Conservation (phyloP, 2,329 filamentous ascomycete genomes). For the Didymella glomerata region DNA sequence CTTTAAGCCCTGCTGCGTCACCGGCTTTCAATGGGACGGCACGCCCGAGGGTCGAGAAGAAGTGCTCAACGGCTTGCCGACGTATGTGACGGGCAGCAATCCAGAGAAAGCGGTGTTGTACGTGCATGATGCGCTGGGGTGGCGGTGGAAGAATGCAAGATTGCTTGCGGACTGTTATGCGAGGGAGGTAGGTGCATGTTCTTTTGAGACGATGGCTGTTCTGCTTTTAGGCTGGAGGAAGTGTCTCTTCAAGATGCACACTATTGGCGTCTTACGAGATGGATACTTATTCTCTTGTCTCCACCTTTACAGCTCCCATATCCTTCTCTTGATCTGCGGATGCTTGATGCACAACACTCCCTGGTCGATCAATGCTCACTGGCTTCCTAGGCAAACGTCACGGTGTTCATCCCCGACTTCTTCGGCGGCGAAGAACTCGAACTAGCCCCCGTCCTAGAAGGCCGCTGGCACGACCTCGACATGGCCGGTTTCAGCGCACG, state of each 20-base stretch:
- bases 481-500: constrained; percentile 45
- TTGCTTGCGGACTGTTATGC: constrained; percentile 57
- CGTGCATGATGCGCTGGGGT: constrained; percentile 56
- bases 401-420: constrained; percentile 56
- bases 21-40: constrained; percentile 49
- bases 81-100: constrained; percentile 52
- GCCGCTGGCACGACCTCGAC: constrained; percentile 42
- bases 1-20: constrained; percentile 35
- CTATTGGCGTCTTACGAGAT: not conserved
- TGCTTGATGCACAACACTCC: not conserved
- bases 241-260: too few species aligned
- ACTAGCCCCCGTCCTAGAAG: constrained; percentile 10
- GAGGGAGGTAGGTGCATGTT: constrained; percentile 24
- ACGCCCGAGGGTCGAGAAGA: constrained; percentile 45
- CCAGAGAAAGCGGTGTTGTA: constrained; percentile 50
- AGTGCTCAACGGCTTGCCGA: constrained; percentile 44
- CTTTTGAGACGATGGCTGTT: not conserved
- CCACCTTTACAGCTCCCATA: not conserved
- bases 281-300: not conserved
- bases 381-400: constrained; percentile 46
- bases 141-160: constrained; percentile 53
- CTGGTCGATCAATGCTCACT: not conserved
- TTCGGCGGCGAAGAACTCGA: constrained; percentile 32
- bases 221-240: too few species aligned
- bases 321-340: not conserved